Conservation (phyloP, 2,329 filamentous ascomycete species). For the Ilyonectria mors-panacis region DNA sequence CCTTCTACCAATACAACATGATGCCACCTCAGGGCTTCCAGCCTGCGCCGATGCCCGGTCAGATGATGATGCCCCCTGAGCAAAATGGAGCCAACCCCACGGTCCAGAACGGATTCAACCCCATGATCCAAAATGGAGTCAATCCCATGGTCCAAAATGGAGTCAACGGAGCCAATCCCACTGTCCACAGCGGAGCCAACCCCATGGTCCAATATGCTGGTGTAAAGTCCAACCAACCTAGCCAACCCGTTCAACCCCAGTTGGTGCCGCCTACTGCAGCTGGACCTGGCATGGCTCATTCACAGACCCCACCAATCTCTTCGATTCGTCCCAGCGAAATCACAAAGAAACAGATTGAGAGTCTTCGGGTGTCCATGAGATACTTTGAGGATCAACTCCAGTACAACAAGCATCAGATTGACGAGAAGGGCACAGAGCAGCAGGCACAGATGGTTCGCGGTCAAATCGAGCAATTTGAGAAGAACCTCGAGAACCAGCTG, state of each 20-base stretch:
- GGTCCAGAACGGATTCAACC: background rate
- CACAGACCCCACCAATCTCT: slow-evolving; percentile 63
- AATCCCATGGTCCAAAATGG: slow-evolving; percentile 19
- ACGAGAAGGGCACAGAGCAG: slow-evolving; percentile 66
- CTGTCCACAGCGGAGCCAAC: slow-evolving; percentile 38
- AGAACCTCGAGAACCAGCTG: slow-evolving; percentile 60
- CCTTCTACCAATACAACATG: slow-evolving; percentile 49
- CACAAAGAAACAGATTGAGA: slow-evolving; percentile 70
- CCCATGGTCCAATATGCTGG: background rate
- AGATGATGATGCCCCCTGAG: slow-evolving; percentile 33
- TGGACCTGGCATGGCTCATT: background rate
- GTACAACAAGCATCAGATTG: slow-evolving; percentile 75
- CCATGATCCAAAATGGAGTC: background rate
- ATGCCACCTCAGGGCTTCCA: slow-evolving; percentile 48
- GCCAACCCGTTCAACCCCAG: slow-evolving; percentile 29
- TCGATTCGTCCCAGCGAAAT: slow-evolving; percentile 74
- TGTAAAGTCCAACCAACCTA: slow-evolving; percentile 11
- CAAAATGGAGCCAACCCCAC: slow-evolving; percentile 16
- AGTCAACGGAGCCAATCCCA: slow-evolving; percentile 32
- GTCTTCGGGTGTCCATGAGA: slow-evolving; percentile 67
- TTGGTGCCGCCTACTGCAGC: background rate
- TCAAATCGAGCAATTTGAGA: slow-evolving; percentile 66
- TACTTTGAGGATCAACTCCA: slow-evolving; percentile 71
- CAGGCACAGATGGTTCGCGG: slow-evolving; percentile 59
- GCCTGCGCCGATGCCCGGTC: slow-evolving; percentile 44